Base-by-base conservation (phyloP, 805 yeast species). In the Pichia sporocuriosa region DNA sequence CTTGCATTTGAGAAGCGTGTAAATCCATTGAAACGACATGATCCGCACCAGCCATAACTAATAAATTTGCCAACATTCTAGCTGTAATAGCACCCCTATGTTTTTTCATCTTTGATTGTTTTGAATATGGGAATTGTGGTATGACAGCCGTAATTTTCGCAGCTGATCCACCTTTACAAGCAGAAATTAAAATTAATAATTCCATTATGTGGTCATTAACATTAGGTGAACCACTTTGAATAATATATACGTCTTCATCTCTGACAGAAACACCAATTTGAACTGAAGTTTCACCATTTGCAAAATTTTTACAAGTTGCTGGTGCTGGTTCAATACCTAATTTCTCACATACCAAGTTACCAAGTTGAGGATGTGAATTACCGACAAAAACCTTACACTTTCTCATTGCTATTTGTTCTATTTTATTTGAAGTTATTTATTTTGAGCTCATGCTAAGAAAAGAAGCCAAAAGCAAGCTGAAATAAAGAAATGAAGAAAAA, bases 31-130 rank as follows among this genome's bases (percentile, higher is more conserved):
- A 86, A 30, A 93, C 90, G 44, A 93, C 94, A 64, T 93, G 99
- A 65, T 93, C 97, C 21, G 97, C 98, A 53, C 99, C 99, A 4
- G 98, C 97, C 94, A 93, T 94, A 44, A 88, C 79, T 49, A 93
- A 69, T 57, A 93, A 68, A 55, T 93, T 93, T 46, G 99, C 97
- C 59, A 93, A 73, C 97, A 93, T 85, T 60, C 97, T 77, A 13
- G 98, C 98, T 4, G 98, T 90, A 56, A 93, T 93, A 31, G 98
- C 97, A 41, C 98, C 98, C 65, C 99, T 74, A 61, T 93, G 97
- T 63, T 88, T 93, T 69, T 93, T 93, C 99, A 93, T 93, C 68
- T 94, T 93, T 52, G 90, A 80, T 66, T 93, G 99, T 63, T 90
- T 84, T 11, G 97, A 86, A 68, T 93, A 93, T 26, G 98, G 98